A percentile compares a stretch with the other conserved stretches of the same genome.
These are phyloP conservation scores for Paraurostyla sp. DNA, from an alignment of 73 alveolate genomes.

Conservation along the genomic window DNA sequence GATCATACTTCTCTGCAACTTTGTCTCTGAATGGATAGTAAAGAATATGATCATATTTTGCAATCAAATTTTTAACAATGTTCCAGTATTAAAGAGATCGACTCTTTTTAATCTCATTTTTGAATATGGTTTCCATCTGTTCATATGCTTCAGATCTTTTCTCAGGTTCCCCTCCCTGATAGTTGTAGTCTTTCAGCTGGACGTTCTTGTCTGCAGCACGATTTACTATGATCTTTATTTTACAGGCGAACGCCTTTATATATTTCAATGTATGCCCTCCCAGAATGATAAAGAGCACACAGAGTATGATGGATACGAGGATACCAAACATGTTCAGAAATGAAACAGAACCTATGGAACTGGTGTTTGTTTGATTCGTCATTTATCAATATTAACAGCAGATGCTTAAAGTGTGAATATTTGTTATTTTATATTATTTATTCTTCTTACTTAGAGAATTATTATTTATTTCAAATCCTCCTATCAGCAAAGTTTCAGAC, in stretches of 20 bases:
- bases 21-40: constrained; percentile 56
- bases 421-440: constrained; percentile 24
- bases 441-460: constrained; percentile 15
- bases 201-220: constrained; percentile 61
- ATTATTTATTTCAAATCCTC: background rate
- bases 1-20: constrained; percentile 29
- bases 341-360: constrained; percentile 1
- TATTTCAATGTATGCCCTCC: constrained; percentile 49
- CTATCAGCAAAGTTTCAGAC: too few species aligned
- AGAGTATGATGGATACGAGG: background rate
- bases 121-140: constrained; percentile 47
- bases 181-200: constrained; percentile 51
- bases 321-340: constrained; percentile 9
- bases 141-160: background rate
- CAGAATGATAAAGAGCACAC: constrained; percentile 23
- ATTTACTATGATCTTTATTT: constrained; percentile 58
- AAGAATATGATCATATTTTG: constrained; percentile 54
- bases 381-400: background rate
- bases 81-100: constrained; percentile 34
- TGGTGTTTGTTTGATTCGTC: background rate
- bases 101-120: constrained; percentile 33
- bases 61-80: constrained; percentile 26
- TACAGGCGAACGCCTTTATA: constrained; percentile 31
- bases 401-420: constrained; percentile 23
- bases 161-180: background rate